These are phyloP conservation scores for Hypoxylon sp. DNA, from an alignment of 2,329 filamentous ascomycete species.

Conservation along the genomic window DNA sequence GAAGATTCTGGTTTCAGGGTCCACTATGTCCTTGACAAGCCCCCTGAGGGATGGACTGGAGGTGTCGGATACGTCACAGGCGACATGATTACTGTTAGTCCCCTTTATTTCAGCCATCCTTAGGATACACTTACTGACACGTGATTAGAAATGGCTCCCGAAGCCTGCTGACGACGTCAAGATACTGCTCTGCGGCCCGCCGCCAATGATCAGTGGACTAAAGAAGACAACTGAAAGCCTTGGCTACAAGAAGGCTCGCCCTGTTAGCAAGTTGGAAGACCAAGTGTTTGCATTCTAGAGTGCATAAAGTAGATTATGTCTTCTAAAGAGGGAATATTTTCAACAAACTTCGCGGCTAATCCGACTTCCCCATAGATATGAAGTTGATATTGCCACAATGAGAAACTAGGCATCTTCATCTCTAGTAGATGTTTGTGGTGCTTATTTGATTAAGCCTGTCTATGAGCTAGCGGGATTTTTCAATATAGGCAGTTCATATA, in stretches of 20 bases:
- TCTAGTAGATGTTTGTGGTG: background rate
- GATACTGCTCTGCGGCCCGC: constrained; percentile 93
- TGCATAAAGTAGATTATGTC: background rate
- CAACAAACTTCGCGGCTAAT: constrained; percentile 10
- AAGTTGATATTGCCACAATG: background rate
- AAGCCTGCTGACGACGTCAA: constrained; percentile 90
- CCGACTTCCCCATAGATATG: background rate
- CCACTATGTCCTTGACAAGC: constrained; percentile 97
- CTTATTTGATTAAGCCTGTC: background rate
- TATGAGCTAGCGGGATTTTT: background rate
- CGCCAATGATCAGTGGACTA: constrained; percentile 95
- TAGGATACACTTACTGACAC: constrained; percentile 47
- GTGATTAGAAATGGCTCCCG: constrained; percentile 80
- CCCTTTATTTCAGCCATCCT: background rate
- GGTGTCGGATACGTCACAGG: constrained; percentile 95
- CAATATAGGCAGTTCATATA: constrained; percentile 6
- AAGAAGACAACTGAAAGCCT: constrained; percentile 95
- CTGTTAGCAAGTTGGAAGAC: constrained; percentile 97
- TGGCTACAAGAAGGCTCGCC: constrained; percentile 91
- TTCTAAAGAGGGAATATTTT: background rate
- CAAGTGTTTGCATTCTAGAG: constrained; percentile 95
- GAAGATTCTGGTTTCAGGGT: constrained; percentile 87
- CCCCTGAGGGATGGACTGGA: constrained; percentile 90
- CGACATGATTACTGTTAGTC: constrained; percentile 89
- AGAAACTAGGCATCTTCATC: background rate